Base-by-base conservation (phyloP, 75 land plant genomes). In the Cupressus sempervirens region DNA sequence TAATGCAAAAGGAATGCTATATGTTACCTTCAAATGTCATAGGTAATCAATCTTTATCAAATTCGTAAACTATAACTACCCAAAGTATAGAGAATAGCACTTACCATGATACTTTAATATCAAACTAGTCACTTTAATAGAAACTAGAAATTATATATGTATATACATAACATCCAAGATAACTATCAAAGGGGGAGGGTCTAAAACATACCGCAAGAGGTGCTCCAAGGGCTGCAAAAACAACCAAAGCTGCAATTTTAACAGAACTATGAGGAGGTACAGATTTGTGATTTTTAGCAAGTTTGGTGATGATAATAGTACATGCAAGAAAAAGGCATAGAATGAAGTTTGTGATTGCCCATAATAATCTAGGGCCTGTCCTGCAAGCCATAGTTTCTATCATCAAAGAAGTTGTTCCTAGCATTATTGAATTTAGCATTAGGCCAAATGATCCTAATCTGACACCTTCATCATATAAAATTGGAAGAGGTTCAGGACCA, bases 1-100 rank as follows among this genome's bases (percentile, higher is more conserved):
- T 86, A 97, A 80, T 32, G 98, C 99, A 91, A 94, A 96, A 41
- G 99, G 99, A 86, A 97, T 89, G 86, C 92, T 94, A 84, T 94
- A 97, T 29, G 99, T 97, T 12, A 97, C 92, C 98, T 96, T 94
- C 86, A 87, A 6, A 26, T 43, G 23, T 38, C 12, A 26, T 30
- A 3, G 1, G 50, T 23, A 41, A 83, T 83, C 34, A 67, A n/a
- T 43, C 29, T 50, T 32, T 72, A 72, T 32, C 36, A 72, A 30
- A 53, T 14, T 26, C 38, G 53, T 53, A 32, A n/a, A 52, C 62
- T 82, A 16, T 30, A 52, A 81, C 46, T 15, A 7, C 7, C 30
- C 34, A 32, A 7, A 53, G 36, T 11, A 82, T 8, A 82, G 83
- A 48, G 62, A 82, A 1, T 82, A 29, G 5, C 13, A 18, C 35